Conservation (phyloP, 257 asterid species). For the Haberlea rhodopensis region DNA sequence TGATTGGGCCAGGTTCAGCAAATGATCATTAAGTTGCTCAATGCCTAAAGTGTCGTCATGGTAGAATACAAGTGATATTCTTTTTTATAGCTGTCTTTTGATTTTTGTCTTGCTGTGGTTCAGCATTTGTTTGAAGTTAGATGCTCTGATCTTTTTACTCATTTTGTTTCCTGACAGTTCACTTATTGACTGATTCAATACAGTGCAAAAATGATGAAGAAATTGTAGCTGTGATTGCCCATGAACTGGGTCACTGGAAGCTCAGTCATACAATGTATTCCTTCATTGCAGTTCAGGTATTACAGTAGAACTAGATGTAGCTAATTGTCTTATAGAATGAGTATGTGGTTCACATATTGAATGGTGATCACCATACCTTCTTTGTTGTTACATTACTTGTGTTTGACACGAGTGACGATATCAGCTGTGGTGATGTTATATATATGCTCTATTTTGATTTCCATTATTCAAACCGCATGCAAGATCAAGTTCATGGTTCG, state of each 20-base stretch:
- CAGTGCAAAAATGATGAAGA: conserved; percentile 96
- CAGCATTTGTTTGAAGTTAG: background rate
- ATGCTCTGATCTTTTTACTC: background rate
- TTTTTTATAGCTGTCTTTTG: background rate
- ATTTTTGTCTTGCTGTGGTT: background rate
- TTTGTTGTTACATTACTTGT: conserved; percentile 8
- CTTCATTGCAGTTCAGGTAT: conserved; percentile 92
- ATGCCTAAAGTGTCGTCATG: background rate
- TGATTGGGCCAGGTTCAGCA: background rate
- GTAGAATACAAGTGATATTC: background rate
- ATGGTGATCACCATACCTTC: conserved; percentile 11
- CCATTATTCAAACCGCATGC: too few species aligned
- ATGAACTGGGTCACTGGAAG: conserved; percentile 99
- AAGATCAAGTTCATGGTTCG: too few species aligned
- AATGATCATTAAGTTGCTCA: conserved; percentile 2
- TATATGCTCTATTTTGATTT: too few species aligned
- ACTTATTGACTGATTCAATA: conserved; percentile 27
- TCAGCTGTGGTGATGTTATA: too few species aligned
- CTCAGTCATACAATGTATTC: conserved; percentile 88
- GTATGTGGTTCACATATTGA: conserved; percentile 1
- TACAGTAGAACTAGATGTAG: conserved; percentile 21
- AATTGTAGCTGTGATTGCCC: conserved; percentile 97
- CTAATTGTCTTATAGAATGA: too few species aligned
- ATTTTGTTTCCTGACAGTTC: background rate
- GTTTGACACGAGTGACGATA: too few species aligned